phyloP scores from a whole-genome alignment of 768 basidiomycete genomes.

The Kwoniella sp. region DNA sequence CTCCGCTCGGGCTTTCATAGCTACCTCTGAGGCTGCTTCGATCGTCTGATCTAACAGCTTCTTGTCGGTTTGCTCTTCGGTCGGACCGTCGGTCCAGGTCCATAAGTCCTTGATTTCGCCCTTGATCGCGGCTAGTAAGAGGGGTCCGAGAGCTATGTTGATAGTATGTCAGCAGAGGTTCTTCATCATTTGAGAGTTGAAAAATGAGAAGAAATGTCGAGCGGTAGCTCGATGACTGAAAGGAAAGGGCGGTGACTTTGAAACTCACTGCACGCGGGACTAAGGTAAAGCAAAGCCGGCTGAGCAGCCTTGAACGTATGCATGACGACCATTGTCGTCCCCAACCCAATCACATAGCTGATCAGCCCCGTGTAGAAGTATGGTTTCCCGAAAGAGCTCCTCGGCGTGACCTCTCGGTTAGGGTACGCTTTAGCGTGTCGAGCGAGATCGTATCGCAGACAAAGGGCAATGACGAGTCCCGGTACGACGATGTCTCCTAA shows the following conservation, averaged over 20 bases:
- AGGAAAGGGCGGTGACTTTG: not conserved
- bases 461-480: conserved; percentile 72
- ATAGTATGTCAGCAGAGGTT: not conserved
- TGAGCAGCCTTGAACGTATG: conserved; percentile 75
- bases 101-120: conserved; percentile 75
- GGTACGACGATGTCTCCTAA: conserved; percentile 73
- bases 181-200: not conserved
- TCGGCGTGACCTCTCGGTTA: conserved; percentile 41
- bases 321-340: conserved; percentile 81
- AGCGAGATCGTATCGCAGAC: conserved; percentile 75
- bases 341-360: conserved; percentile 75
- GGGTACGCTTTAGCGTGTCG: conserved; percentile 30
- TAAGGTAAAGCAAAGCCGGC: conserved; percentile 89
- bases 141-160: conserved; percentile 66
- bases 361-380: conserved; percentile 73
- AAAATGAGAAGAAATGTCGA: conserved; percentile 10
- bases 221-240: not conserved
- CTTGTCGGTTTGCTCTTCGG: conserved; percentile 45
- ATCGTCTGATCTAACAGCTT: conserved; percentile 38
- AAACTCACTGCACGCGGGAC: conserved; percentile 58
- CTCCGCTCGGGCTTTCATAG: conserved; percentile 33
- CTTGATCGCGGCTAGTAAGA: conserved; percentile 63
- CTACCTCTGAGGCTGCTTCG: conserved; percentile 42
- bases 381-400: conserved; percentile 63
- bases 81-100: conserved; percentile 67